Base-by-base conservation (phyloP, 192 early-diverging fungal genomes). In the Rhizophagus sp. region DNA sequence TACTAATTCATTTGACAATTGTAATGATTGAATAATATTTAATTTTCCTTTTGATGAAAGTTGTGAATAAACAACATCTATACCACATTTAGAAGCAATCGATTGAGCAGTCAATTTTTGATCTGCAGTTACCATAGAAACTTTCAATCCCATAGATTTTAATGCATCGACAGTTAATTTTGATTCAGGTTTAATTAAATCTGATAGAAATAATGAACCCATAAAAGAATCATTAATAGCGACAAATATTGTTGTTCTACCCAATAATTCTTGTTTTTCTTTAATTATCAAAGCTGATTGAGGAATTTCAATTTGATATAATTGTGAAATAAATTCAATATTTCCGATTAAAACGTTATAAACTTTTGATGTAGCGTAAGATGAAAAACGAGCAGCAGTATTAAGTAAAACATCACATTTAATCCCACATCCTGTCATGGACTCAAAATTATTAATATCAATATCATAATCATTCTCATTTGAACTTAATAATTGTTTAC, bases 71-170 rank as follows among this genome's bases (percentile, higher is more conserved):
- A 99, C 90, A n/a, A 96, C 89, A 11, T 83, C 82, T 62, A 98
- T 97, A 11, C 94, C 95, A 79, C 93, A 92, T 77, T 94, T 89
- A 47, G 84, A 68, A 0, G 97, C 98, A 81, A 98, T 94, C 0
- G 89, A 89, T 63, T 88, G 85, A 0, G 98, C 96, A 0, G 96
- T 96, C 71, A 92, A 71, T 72, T 87, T 88, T 81, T 97, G 94
- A 81, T 98, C 98, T 39, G 96, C 97, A 0, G 98, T 99, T 5
- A 98, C 90, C 95, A 99, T 97, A 3, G 92, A 88, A 44, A 93
- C 92, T 63, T 90, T 86, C 61, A 95, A 87, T 15, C 93, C 93
- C 93, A 97, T 91, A 9, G 65, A 65, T 62, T 92, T 85, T 66
- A 99, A 86, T 19, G 91, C 90, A 12, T 87, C 88, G 1, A 99